Evolutionary conservation across 1,284 basidiomycete genomes (phyloP), one percentile per base, ranked within the genome.

Genomic region (Lignosus rhinocerotis): DNA sequence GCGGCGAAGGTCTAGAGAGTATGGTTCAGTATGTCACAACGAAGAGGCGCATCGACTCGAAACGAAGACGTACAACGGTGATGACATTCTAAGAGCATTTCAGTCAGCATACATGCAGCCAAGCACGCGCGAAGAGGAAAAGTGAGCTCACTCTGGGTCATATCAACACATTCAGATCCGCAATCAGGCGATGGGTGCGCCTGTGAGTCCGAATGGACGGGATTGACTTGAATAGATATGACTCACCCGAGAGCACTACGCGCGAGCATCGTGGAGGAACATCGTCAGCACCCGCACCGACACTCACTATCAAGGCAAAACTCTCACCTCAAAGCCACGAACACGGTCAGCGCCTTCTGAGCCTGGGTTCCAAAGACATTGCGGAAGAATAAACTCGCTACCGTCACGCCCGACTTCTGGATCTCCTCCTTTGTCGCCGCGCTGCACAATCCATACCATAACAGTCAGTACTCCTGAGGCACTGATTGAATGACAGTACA

Each of bases 341-440:
- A 78, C 1, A 79, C 76, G 54, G 84, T 87, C 21, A 90, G 72
- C 12, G 86, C 87, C 69, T 78, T 79, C 66, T 87, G 86, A 3
- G 82, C 81, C 6, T 75, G 69, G 6, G 78, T 72, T 0, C 87
- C 88, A 67, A 82, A 90, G 1, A 90, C 70, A 64, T 89, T 88
- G 36, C 83, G 75, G 70, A 90, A 90, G 72, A 87, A 89, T 41
- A 88, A 67, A 0, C 87, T 84, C 7, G 87, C 87, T 36, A 88
- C 80, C 30, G 86, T 84, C 39, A 80, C 77, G 3, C 82, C 78
- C 31, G 82, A 82, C 14, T 73, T 74, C 14, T 83, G 64, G 46
- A 90, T 87, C 64, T 90, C 86, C 3, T 75, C 72, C 68, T 87
- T 89, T 6, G 84, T 82, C 4, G 88, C 83, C 4, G 82, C 88